A percentile compares a stretch with the other conserved stretches of the same genome.
These are phyloP conservation scores for Elongisporangium prolatum DNA, from an alignment of 352 stramenopile species.

Conservation along the genomic window DNA sequence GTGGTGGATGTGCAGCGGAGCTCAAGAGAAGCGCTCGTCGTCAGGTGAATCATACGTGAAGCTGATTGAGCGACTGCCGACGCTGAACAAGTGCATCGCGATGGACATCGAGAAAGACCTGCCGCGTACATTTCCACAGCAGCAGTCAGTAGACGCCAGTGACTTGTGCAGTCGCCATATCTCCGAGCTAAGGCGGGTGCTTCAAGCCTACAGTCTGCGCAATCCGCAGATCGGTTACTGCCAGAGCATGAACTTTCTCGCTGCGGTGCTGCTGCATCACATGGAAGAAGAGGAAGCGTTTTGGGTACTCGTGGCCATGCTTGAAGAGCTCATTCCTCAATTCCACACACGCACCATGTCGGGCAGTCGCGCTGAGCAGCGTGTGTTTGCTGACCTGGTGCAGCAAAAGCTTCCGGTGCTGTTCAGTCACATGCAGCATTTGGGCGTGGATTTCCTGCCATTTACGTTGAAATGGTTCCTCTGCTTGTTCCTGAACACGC, in stretches of 20 bases:
- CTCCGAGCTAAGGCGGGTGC: slow-evolving; percentile 64
- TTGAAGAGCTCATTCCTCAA: slow-evolving; percentile 88
- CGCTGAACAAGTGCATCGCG: slow-evolving; percentile 51
- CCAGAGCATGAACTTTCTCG: slow-evolving; percentile 89
- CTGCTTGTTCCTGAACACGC: slow-evolving; percentile 90
- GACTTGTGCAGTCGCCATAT: slow-evolving; percentile 28
- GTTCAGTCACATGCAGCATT: slow-evolving; percentile 53
- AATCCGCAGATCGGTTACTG: slow-evolving; percentile 87
- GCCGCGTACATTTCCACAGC: slow-evolving; percentile 68
- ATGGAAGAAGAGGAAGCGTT: slow-evolving; percentile 86
- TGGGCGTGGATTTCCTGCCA: slow-evolving; percentile 82
- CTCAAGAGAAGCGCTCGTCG: slow-evolving; percentile 34
- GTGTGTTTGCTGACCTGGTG: slow-evolving; percentile 83
- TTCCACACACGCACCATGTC: slow-evolving; percentile 88
- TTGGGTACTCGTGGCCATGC: slow-evolving; percentile 80
- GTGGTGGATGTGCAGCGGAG: slow-evolving; percentile 81
- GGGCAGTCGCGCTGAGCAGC: slow-evolving; percentile 85
- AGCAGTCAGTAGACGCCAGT: slow-evolving; percentile 8
- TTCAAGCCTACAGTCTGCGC: slow-evolving; percentile 81
- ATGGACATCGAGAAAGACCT: slow-evolving; percentile 90
- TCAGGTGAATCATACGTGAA: slow-evolving; percentile 48
- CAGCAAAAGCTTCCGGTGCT: slow-evolving; percentile 81
- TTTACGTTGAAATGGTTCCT: slow-evolving; percentile 93
- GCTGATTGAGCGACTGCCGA: slow-evolving; percentile 50
- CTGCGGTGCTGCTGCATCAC: slow-evolving; percentile 69